These are phyloP conservation scores for Cordyceps javanica DNA, from an alignment of 2,329 filamentous ascomycete species.

Conservation along the genomic window DNA sequence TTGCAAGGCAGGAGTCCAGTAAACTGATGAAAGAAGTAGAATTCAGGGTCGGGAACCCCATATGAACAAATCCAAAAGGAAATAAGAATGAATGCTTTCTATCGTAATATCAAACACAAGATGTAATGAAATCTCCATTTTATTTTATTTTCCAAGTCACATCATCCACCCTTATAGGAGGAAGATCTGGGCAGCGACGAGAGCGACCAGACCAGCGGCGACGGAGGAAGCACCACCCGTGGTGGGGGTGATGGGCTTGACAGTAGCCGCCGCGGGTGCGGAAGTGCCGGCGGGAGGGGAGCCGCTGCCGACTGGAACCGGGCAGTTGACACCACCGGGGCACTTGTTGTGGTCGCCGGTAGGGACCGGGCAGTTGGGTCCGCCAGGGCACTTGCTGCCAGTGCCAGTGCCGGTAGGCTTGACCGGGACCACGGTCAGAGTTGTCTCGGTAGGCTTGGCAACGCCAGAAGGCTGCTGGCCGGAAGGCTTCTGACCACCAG, in stretches of 20 bases:
- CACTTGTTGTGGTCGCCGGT: not conserved
- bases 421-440: not conserved
- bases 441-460: not conserved
- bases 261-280: not conserved
- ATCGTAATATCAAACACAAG: conserved; percentile 8
- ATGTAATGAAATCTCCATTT: not conserved
- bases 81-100: conserved; percentile 7
- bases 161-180: not conserved
- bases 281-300: not conserved
- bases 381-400: conserved; percentile 6
- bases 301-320: no score
- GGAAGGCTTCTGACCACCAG: not conserved
- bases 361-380: conserved; percentile 5
- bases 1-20: not conserved
- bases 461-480: not conserved
- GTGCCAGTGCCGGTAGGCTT: not conserved
- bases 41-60: not conserved
- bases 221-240: conserved; percentile 6
- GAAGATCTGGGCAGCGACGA: conserved; percentile 9
- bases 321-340: conserved; percentile 5
- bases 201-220: conserved; percentile 2
- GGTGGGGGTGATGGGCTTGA: not conserved
- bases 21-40: conserved; percentile 3
- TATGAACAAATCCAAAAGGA: conserved; percentile 2
- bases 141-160: not conserved